A percentile compares a stretch with the other conserved stretches of the same genome.
These are phyloP conservation scores for Tolypocladium guangdongense DNA, from an alignment of 2,329 filamentous ascomycete species.

Conservation along the genomic window DNA sequence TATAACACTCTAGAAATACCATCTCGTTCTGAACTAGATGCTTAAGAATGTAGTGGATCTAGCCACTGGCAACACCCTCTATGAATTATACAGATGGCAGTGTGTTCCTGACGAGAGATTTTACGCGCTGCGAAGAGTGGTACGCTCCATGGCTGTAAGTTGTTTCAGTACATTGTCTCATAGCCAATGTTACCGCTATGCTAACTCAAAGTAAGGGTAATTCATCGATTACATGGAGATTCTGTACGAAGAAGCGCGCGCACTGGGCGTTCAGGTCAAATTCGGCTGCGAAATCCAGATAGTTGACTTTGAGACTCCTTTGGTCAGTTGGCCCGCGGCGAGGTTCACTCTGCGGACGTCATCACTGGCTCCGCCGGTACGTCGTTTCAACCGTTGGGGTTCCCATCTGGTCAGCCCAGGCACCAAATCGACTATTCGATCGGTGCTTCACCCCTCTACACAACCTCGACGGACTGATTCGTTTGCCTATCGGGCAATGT, in stretches of 20 bases:
- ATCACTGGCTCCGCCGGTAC: slow-evolving; percentile 8
- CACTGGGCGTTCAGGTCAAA: slow-evolving; percentile 3
- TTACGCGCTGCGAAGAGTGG: slow-evolving; percentile 3
- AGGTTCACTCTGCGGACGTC: slow-evolving; percentile 4
- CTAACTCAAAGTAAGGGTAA: slow-evolving; percentile 1
- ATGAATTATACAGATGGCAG: slow-evolving; percentile 1
- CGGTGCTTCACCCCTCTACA: slow-evolving; percentile 4
- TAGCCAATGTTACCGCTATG: neutral
- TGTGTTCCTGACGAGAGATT: slow-evolving; percentile 3
- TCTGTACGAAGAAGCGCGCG: slow-evolving; percentile 4
- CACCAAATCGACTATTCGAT: slow-evolving; percentile 3
- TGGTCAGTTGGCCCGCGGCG: slow-evolving; percentile 2
- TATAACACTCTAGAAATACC: too few relatives aligned
- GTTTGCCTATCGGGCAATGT: slow-evolving; percentile 6
- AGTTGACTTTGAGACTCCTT: slow-evolving; percentile 4
- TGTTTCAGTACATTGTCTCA: neutral
- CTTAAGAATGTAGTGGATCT: neutral
- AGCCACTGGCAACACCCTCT: neutral
- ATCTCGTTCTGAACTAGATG: slow-evolving; percentile 3
- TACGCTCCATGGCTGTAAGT: slow-evolving; percentile 11
- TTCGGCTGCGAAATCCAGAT: slow-evolving; percentile 3
- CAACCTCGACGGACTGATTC: neutral
- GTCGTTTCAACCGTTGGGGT: neutral
- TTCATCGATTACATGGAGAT: slow-evolving; percentile 8
- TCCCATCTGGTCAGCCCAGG: neutral